Evolutionary conservation across 148 eudicot species (phyloP), one percentile per base, ranked within the genome.

Genomic region (Mesembryanthemum crystallinum): DNA sequence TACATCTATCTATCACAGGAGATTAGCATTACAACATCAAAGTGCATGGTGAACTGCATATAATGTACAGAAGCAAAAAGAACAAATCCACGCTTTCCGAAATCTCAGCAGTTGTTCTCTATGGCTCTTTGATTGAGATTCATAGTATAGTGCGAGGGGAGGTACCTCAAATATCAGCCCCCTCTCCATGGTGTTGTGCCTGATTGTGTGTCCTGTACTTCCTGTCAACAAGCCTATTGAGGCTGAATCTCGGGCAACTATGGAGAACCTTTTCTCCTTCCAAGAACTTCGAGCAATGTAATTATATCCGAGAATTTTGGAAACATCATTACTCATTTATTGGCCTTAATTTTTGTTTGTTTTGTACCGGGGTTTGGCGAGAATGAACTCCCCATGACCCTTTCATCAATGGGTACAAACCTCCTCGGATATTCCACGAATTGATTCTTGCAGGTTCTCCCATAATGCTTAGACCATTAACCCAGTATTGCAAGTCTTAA

Each of bases 1-100:
- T 65, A 59, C 79, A 57, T 8, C 68, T 69, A 61, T n/a, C n/a
- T n/a, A n/a, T n/a, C n/a, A n/a, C n/a, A 9, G 32, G 65, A 54
- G 79, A 71, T 65, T 42, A 62, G 73, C 52, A 69, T 15, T 32
- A 51, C 28, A 20, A 68, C 55, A 12, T 23, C 62, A 23, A 64
- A 61, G 70, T 25, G 58, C 13, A 67, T 27, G 33, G n/a, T 64
- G 58, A 51, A 47, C 75, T 32, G 29, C 60, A 33, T 64, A 12
- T 9, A 73, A 67, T 71, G 62, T 62, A 77, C 74, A 77, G 33
- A 32, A 49, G 24, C 27, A 18, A 37, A 25, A 60, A 33, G 69
- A 52, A 35, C 24, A 8, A 8, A 25, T 49, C 45, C 13, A 49
- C 20, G 51, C 25, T 20, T 67, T 66, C 37, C 28, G 17, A 33